These are phyloP conservation scores for Salix exigua DNA, from an alignment of 345 rosid species.

Conservation along the genomic window DNA sequence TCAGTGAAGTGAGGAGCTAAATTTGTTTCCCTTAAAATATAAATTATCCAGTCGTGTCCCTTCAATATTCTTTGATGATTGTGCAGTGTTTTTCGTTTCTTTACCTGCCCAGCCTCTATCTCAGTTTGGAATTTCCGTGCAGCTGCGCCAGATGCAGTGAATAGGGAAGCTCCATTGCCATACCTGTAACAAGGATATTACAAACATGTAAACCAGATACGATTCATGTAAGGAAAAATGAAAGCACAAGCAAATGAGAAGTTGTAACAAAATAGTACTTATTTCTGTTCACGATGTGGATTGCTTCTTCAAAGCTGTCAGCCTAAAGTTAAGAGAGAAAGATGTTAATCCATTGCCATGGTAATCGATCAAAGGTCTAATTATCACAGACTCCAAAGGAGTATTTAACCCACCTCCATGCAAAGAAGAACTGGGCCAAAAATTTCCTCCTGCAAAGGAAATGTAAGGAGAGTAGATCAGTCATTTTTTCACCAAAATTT, in stretches of 20 bases:
- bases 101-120: slow-evolving; percentile 96
- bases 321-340: slow-evolving; percentile 45
- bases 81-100: background rate
- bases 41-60: background rate
- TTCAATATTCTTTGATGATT: background rate
- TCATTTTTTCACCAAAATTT: slow-evolving; percentile 1
- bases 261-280: slow-evolving; percentile 39
- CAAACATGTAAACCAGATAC: background rate
- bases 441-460: slow-evolving; percentile 79
- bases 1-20: background rate
- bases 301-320: slow-evolving; percentile 82
- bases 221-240: background rate
- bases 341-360: slow-evolving; percentile 11
- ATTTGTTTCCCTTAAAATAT: background rate
- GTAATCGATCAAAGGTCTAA: background rate
- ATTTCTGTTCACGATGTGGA: slow-evolving; percentile 69
- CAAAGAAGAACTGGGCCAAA: slow-evolving; percentile 98
- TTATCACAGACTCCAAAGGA: slow-evolving; percentile 5
- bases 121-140: slow-evolving; percentile 95
- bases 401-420: slow-evolving; percentile 58
- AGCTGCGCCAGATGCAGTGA: slow-evolving; percentile 85
- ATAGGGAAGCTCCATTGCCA: slow-evolving; percentile 91
- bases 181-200: slow-evolving; percentile 44
- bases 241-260: slow-evolving; percentile 3
- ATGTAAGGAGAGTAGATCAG: slow-evolving; percentile 1